Percentiles rank a stretch among this genome's conserved stretches.
Conservation (phyloP, 352 stramenopile genomes). For the Phytopythium mirpurense region DNA sequence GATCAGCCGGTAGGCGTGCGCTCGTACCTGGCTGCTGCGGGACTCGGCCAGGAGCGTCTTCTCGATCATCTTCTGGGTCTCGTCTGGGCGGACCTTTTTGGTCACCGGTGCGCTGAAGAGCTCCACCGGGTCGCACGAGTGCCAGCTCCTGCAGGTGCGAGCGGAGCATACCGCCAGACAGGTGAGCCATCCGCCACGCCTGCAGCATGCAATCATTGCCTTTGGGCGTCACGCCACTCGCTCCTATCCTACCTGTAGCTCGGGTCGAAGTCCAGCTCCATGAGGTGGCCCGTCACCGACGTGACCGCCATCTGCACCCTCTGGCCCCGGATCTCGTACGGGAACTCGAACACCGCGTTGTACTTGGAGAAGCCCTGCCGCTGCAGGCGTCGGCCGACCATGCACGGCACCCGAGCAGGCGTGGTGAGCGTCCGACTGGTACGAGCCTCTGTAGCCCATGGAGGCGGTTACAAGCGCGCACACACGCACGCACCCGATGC, state of each 20-base stretch:
- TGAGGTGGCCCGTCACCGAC: constrained; percentile 97
- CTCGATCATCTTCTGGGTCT: constrained; percentile 87
- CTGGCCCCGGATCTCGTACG: constrained; percentile 79
- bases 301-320: constrained; percentile 92
- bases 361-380: constrained; percentile 74
- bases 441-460: no score
- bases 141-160: constrained; percentile 86
- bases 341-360: constrained; percentile 92
- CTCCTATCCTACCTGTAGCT: constrained; percentile 37
- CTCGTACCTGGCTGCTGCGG: constrained; percentile 58
- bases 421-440: background rate
- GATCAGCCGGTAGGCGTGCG: no score
- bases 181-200: constrained; percentile 60
- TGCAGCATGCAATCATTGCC: constrained; percentile 1
- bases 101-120: constrained; percentile 91
- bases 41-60: constrained; percentile 89
- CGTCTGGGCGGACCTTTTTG: constrained; percentile 78
- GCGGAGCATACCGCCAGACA: background rate
- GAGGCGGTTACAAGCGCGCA: constrained; percentile 2
- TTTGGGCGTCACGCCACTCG: no score
- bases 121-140: constrained; percentile 89
- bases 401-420: background rate
- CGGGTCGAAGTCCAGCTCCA: constrained; percentile 94
- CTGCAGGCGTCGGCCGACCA: constrained; percentile 19
- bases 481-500: constrained; percentile 58